Percentiles rank a stretch among this genome's conserved stretches.
phyloP scores from a whole-genome alignment of 2,329 filamentous ascomycete genomes.

The Xylaria sp. region DNA sequence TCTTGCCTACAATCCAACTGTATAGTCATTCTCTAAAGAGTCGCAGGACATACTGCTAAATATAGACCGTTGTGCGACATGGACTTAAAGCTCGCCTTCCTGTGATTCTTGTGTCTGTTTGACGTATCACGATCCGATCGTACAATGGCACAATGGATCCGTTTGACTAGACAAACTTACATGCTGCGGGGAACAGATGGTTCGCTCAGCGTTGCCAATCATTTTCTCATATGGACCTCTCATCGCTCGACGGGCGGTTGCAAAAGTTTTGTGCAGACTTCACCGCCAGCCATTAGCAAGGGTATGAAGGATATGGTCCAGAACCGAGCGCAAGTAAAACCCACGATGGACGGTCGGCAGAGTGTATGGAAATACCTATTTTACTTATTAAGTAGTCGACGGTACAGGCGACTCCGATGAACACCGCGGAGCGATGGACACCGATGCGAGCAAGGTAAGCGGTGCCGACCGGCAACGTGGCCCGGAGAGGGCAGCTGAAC shows the following conservation, averaged over 20 bases:
- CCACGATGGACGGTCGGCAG: neutral
- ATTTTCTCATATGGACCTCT: neutral
- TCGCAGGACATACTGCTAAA: slow-evolving; percentile 19
- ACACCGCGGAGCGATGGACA: slow-evolving; percentile 20
- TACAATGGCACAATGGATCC: neutral
- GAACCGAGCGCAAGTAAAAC: neutral
- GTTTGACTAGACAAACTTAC: neutral
- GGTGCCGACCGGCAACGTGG: slow-evolving; percentile 12
- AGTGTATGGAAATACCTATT: neutral
- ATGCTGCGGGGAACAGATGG: neutral
- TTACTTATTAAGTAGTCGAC: neutral
- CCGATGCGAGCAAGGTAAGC: slow-evolving; percentile 21
- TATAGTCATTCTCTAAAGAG: slow-evolving; percentile 10
- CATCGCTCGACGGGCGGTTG: neutral
- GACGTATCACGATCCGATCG: neutral
- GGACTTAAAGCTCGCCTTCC: neutral
- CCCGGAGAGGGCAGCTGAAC: slow-evolving; percentile 6
- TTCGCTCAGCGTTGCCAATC: neutral
- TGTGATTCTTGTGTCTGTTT: neutral
- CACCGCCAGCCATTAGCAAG: neutral
- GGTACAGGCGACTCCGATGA: neutral
- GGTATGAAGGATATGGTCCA: neutral
- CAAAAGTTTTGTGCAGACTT: neutral
- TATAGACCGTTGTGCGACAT: slow-evolving; percentile 8
- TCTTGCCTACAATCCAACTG: neutral